Conservation (phyloP, 495 filamentous ascomycete genomes). For the Neurospora pannonica region DNA sequence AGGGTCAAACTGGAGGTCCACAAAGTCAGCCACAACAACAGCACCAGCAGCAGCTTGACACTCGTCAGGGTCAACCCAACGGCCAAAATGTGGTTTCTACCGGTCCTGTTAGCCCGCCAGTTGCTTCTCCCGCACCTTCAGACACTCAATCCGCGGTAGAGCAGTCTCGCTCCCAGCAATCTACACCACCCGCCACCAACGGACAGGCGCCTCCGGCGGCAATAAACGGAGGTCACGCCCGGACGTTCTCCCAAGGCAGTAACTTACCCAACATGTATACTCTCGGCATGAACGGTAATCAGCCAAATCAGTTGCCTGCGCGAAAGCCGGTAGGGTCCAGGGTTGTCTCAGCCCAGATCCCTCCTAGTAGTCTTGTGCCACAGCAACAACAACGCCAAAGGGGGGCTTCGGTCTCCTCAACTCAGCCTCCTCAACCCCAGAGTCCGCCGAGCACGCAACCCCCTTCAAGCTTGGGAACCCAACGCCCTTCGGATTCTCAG, state of each 20-base stretch:
- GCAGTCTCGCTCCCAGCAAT: slow-evolving; percentile 7
- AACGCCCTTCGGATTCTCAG: not conserved
- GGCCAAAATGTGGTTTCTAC: not conserved
- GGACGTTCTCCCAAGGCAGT: not conserved
- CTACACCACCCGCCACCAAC: slow-evolving; percentile 10
- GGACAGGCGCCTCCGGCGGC: not conserved
- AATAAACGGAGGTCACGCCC: not conserved
- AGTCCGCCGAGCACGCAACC: not conserved
- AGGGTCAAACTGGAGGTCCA: slow-evolving; percentile 1
- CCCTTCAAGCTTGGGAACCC: not conserved
- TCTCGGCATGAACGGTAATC: not conserved
- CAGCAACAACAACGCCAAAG: slow-evolving; percentile 2
- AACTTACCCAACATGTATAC: not conserved
- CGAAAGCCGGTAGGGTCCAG: slow-evolving; percentile 6
- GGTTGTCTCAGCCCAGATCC: not conserved
- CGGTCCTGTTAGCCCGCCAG: not conserved
- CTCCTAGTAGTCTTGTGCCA: not conserved
- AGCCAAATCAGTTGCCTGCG: not conserved
- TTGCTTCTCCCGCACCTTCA: slow-evolving; percentile 5
- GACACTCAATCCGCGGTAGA: slow-evolving; percentile 8
- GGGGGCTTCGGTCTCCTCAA: not conserved
- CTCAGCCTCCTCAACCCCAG: not conserved
- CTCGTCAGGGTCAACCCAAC: not conserved
- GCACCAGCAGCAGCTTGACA: slow-evolving; percentile 2
- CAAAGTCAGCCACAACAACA: not conserved